Conservation (phyloP, 2,329 filamentous ascomycete species). For the Capronia epimyces region DNA sequence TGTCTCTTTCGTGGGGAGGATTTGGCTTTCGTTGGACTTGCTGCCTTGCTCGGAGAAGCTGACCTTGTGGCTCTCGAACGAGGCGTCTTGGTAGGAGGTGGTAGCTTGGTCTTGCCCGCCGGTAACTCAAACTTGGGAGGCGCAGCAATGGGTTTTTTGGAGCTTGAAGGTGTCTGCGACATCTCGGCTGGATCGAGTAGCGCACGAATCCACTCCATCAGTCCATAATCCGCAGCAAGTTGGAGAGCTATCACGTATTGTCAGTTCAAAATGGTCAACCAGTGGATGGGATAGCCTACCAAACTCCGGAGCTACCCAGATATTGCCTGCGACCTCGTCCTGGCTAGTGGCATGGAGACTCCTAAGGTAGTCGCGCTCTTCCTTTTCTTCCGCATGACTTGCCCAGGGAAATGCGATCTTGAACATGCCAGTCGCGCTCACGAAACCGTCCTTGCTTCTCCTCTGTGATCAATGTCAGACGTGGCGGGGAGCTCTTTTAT, state of each 20-base stretch:
- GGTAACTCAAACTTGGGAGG: constrained; percentile 72
- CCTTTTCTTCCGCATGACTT: constrained; percentile 53
- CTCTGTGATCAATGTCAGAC: constrained; percentile 39
- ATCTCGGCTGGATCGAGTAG: constrained; percentile 85
- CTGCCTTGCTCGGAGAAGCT: constrained; percentile 48
- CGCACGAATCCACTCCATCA: constrained; percentile 83
- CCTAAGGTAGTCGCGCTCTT: constrained; percentile 71
- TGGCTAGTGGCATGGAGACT: constrained; percentile 68
- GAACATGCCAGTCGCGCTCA: constrained; percentile 65
- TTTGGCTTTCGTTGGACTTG: constrained; percentile 29
- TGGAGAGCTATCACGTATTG: constrained; percentile 59
- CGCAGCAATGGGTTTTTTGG: constrained; percentile 69
- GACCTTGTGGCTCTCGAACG: constrained; percentile 54
- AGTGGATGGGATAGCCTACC: constrained; percentile 41
- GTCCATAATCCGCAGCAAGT: constrained; percentile 80
- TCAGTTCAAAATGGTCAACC: background rate
- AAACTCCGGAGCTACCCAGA: constrained; percentile 82
- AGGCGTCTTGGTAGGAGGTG: constrained; percentile 24
- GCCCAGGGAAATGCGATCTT: constrained; percentile 64
- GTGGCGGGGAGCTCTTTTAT: background rate
- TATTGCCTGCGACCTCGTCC: constrained; percentile 92
- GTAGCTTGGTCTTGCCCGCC: constrained; percentile 37
- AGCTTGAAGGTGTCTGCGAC: constrained; percentile 57
- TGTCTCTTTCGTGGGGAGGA: constrained; percentile 53
- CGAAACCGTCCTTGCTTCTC: constrained; percentile 60